phyloP scores from a whole-genome alignment of 352 stramenopile species.

The Peronosclerospora sorghi region DNA sequence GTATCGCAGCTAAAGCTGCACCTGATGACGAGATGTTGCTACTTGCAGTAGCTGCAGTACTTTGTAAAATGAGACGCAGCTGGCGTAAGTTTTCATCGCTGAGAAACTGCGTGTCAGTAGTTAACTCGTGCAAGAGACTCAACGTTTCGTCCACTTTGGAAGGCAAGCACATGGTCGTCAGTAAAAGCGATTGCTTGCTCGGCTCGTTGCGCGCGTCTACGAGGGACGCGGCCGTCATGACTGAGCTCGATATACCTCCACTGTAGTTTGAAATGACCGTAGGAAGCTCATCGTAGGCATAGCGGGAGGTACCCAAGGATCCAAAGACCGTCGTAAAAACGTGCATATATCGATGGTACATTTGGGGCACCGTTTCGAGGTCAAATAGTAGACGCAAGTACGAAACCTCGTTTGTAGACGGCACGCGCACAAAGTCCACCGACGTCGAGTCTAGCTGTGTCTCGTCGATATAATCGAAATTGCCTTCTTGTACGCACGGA shows the following conservation, averaged over 20 bases:
- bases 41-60: constrained; percentile 51
- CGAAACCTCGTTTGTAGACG: constrained; percentile 76
- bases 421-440: constrained; percentile 49
- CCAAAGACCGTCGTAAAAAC: constrained; percentile 65
- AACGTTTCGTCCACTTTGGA: constrained; percentile 65
- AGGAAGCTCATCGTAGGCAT: constrained; percentile 52
- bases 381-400: constrained; percentile 74
- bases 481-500: constrained; percentile 30
- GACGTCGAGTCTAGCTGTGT: constrained; percentile 21
- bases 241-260: constrained; percentile 55
- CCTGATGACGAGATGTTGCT: constrained; percentile 63
- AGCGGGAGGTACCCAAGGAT: constrained; percentile 54
- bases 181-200: constrained; percentile 48
- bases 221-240: constrained; percentile 44
- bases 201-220: constrained; percentile 22
- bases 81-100: constrained; percentile 59
- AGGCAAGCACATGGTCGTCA: constrained; percentile 59
- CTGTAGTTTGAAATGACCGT: constrained; percentile 72
- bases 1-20: constrained; percentile 41
- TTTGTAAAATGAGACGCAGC: constrained; percentile 64
- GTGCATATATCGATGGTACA: constrained; percentile 56
- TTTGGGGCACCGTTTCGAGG: constrained; percentile 31
- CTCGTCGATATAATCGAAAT: constrained; percentile 42
- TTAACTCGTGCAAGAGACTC: constrained; percentile 38
- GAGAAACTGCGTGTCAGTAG: constrained; percentile 69